phyloP scores from a whole-genome alignment of 2,329 filamentous ascomycete species.

The Davidsoniella neocaledoniae region DNA sequence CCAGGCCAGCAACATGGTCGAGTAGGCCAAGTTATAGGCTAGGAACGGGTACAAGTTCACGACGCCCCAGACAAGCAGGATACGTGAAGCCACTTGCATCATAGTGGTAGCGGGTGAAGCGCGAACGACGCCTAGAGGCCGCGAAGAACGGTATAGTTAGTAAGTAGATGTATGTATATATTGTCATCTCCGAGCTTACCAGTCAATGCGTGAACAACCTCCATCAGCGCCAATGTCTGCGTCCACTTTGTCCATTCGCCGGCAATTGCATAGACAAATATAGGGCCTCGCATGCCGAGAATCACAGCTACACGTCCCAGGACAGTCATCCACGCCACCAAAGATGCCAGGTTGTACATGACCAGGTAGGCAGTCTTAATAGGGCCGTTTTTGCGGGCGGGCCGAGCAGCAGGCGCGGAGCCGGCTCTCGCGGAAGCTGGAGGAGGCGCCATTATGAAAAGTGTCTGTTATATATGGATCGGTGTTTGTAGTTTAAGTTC shows the following conservation, averaged over 20 bases:
- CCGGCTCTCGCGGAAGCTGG: slow-evolving; percentile 14
- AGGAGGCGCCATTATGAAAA: slow-evolving; percentile 2
- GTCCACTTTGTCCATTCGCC: slow-evolving; percentile 59
- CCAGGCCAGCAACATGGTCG: slow-evolving; percentile 75
- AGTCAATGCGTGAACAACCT: slow-evolving; percentile 64
- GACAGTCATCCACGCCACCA: slow-evolving; percentile 62
- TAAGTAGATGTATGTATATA: background rate
- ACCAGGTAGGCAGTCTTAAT: slow-evolving; percentile 55
- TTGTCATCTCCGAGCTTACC: slow-evolving; percentile 32
- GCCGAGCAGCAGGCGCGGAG: slow-evolving; percentile 12
- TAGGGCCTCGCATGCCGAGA: slow-evolving; percentile 36
- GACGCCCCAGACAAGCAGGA: slow-evolving; percentile 79
- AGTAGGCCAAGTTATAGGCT: slow-evolving; percentile 45
- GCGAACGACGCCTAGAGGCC: slow-evolving; percentile 56
- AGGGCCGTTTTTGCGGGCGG: slow-evolving; percentile 12
- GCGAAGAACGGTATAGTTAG: slow-evolving; percentile 1
- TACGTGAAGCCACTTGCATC: slow-evolving; percentile 78
- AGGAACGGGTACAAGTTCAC: slow-evolving; percentile 56
- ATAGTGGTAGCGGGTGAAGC: slow-evolving; percentile 69
- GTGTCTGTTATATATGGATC: background rate
- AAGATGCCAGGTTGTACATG: slow-evolving; percentile 67
- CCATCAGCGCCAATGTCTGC: slow-evolving; percentile 68
- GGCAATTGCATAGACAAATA: slow-evolving; percentile 41
- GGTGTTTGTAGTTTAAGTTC: background rate
- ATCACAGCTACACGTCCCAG: slow-evolving; percentile 47